Evolutionary conservation across 192 early-diverging fungal genomes (phyloP), one percentile per base, ranked within the genome.

Genomic region (Gigaspora rosea): DNA sequence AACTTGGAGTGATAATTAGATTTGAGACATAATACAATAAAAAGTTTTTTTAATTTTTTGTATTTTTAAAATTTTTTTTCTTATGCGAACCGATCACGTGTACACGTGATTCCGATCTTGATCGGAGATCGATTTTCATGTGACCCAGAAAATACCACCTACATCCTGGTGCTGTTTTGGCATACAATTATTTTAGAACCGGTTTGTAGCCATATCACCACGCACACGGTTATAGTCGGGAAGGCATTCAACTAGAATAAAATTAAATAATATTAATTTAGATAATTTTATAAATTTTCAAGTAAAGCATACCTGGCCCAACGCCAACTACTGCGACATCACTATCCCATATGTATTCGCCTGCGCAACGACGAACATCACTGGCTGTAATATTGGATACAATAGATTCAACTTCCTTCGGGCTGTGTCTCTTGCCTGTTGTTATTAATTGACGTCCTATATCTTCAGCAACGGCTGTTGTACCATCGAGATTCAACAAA

Each of bases 381-480:
- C 82, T 80, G n/a, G 91, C 92, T 46, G 94, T 93, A 59, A 98
- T 90, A 77, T 89, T 85, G 73, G 93, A 94, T 71, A 99, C 91
- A 22, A 92, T 85, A 62, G 89, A 85, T 73, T 97, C 97, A 49
- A 98, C 88, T 86, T 98, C 91, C 82, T 92, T 88, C 12, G 95
- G 95, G 54, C 92, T 91, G 82, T 94, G 85, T 82, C 96, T 94
- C 87, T 93, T 94, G 71, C 96, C 96, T 76, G 92, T 91, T 16
- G 94, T 95, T 59, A 99, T 87, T 77, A 98, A 84, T 83, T 99
- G 97, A 82, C 96, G 93, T 66, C 96, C 97, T 87, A 99, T 97
- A 80, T 99, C 97, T 86, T 98, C 96, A 48, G 95, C 94, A 78
- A 98, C 88, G 20, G 97, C 93, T 2, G 95, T 97, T 77, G 93